Evolutionary conservation across 345 rosid species (phyloP).

Genomic region (Nasturtium officinale): DNA sequence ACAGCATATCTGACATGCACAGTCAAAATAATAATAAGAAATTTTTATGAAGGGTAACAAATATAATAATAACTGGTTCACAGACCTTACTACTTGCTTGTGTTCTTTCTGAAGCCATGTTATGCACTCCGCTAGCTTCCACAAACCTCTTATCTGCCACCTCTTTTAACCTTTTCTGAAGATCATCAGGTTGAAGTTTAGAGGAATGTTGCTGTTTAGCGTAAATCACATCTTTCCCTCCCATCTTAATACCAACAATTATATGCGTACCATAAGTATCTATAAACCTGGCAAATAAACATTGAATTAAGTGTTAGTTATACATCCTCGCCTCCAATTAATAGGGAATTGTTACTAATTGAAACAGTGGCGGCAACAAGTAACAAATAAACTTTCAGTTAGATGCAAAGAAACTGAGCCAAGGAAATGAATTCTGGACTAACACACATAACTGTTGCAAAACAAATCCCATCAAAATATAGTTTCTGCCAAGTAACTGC

Average conservation of each 20-base stretch:
- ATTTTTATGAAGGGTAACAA: not conserved
- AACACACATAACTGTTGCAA: not conserved
- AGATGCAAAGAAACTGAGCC: not conserved
- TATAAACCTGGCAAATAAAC: slow-evolving; percentile 65
- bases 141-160: slow-evolving; percentile 85
- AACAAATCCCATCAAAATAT: not conserved
- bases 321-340: not conserved
- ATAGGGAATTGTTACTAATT: not conserved
- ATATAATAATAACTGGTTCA: not conserved
- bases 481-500: not conserved
- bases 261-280: slow-evolving; percentile 87
- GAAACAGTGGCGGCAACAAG: not conserved
- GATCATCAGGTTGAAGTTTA: slow-evolving; percentile 67
- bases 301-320: not conserved
- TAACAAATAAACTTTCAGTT: slow-evolving; percentile 3
- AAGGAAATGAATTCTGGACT: slow-evolving; percentile 10
- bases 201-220: slow-evolving; percentile 86
- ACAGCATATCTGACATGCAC: not conserved
- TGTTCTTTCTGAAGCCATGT: slow-evolving; percentile 32
- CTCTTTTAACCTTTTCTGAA: slow-evolving; percentile 78
- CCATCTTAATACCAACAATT: slow-evolving; percentile 88
- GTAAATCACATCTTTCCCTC: slow-evolving; percentile 92
- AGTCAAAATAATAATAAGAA: not conserved
- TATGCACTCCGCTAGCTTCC: slow-evolving; percentile 53
- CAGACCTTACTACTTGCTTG: slow-evolving; percentile 39